phyloP scores from a whole-genome alignment of 1,284 basidiomycete genomes.

The Trametes sp. region DNA sequence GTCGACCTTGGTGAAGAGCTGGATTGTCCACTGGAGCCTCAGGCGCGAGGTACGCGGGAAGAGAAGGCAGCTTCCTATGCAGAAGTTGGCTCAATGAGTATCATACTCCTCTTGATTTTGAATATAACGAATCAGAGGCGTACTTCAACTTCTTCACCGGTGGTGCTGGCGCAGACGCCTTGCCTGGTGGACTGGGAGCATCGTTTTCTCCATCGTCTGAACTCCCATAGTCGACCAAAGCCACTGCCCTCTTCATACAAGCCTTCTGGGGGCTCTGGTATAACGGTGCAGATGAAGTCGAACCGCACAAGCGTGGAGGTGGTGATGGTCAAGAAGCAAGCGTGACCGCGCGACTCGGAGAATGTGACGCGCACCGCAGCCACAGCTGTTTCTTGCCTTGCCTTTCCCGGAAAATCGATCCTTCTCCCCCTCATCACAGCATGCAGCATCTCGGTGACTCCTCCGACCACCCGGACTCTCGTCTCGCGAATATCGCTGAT shows the following conservation, averaged over 20 bases:
- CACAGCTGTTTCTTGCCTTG: background rate
- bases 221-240: constrained; percentile 25
- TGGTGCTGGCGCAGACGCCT: background rate
- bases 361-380: background rate
- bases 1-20: constrained; percentile 79
- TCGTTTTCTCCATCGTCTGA: constrained; percentile 22
- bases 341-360: background rate
- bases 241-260: constrained; percentile 18
- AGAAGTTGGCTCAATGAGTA: too few species aligned
- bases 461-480: background rate
- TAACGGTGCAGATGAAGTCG: too few species aligned
- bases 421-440: background rate
- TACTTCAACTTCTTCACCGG: constrained; percentile 12
- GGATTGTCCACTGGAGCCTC: constrained; percentile 68
- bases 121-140: too few species aligned
- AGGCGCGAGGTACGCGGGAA: constrained; percentile 57
- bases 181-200: constrained; percentile 1
- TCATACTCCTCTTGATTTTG: too few species aligned
- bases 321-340: background rate
- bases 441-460: background rate
- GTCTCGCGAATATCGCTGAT: background rate
- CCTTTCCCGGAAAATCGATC: constrained; percentile 1
- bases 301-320: too few species aligned
- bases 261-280: too few species aligned
- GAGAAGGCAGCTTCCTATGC: constrained; percentile 64